Evolutionary conservation across 116 monocot genomes (phyloP), one percentile per base, ranked within the genome.

Genomic region (Cymodocea nodosa): DNA sequence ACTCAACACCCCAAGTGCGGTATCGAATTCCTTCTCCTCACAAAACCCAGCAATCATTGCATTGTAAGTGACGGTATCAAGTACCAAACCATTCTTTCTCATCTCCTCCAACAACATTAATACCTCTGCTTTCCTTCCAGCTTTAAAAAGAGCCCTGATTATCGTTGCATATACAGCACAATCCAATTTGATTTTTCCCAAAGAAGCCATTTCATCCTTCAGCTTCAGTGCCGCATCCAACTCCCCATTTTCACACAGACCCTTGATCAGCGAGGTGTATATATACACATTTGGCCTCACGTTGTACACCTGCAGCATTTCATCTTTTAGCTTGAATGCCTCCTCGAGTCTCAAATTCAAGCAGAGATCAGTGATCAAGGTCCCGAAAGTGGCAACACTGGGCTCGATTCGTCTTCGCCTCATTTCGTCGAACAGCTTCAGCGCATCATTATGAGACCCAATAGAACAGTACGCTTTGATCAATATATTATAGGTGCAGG

Each of bases 11-110:
- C 79, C 82, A 66, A 81, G 73, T n/a, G 85, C 83, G 3, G 81
- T 83, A 51, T 75, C 71, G 13, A 87, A 85, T 40, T 81, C 81
- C 50, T 60, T 75, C 35, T 63, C 81, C 4, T 71, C 83, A 53
- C 87, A 87, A 67, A 87, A 92, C 20, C 92, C 92, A 17, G 83
- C 69, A 30, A 92, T 81, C 85, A 92, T 79, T 2, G 92, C 78
- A 57, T 92, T 92, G 74, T 83, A 85, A 9, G 79, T 81, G 5
- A 75, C 87, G 0, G 65, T 73, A 48, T 85, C 77, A 13, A 79
- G 81, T 20, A 69, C 69, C 60, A 87, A 63, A 6, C 81, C 73
- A 12, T 36, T 83, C 52, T 24, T 40, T 68, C 76, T 85, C 85
- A 88, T 88, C 75, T 92, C 85, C 57, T 92, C 88, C 66, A 85